A percentile compares a stretch with the other conserved stretches of the same genome.
Conservation (phyloP, 75 land plant genomes). For the Pinus taeda region DNA sequence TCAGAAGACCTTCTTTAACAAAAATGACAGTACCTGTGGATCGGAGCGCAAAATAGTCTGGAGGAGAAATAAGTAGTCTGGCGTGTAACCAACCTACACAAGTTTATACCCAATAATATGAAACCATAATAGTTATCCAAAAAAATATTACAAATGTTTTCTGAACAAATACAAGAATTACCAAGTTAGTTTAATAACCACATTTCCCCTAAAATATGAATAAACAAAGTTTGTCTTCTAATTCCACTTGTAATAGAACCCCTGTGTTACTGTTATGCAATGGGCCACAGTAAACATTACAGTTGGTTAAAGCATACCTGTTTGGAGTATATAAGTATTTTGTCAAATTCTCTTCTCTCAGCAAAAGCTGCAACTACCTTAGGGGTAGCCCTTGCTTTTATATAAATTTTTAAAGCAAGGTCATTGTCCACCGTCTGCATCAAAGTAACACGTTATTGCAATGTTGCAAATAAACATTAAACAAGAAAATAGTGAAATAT, state of each 20-base stretch:
- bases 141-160: slow-evolving; percentile 1
- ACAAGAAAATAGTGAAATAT: background rate
- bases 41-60: slow-evolving; percentile 92
- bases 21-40: slow-evolving; percentile 67
- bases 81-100: slow-evolving; percentile 92
- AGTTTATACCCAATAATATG: background rate
- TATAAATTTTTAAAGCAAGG: slow-evolving; percentile 95
- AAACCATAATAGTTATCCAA: background rate
- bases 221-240: background rate
- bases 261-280: background rate
- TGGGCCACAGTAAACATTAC: background rate
- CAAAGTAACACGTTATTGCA: slow-evolving; percentile 3
- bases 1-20: background rate
- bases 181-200: background rate
- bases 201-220: background rate
- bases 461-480: background rate
- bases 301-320: slow-evolving; percentile 46
- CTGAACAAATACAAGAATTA: background rate
- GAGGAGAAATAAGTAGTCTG: slow-evolving; percentile 91
- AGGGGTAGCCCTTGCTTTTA: slow-evolving; percentile 96
- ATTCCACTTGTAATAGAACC: too few relatives aligned
- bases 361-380: slow-evolving; percentile 99
- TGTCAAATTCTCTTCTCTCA: slow-evolving; percentile 93
- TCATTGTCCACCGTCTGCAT: slow-evolving; percentile 95
- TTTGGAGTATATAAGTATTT: slow-evolving; percentile 97